These are phyloP conservation scores for Cornus florida DNA, from an alignment of 148 eudicot genomes.

Conservation along the genomic window DNA sequence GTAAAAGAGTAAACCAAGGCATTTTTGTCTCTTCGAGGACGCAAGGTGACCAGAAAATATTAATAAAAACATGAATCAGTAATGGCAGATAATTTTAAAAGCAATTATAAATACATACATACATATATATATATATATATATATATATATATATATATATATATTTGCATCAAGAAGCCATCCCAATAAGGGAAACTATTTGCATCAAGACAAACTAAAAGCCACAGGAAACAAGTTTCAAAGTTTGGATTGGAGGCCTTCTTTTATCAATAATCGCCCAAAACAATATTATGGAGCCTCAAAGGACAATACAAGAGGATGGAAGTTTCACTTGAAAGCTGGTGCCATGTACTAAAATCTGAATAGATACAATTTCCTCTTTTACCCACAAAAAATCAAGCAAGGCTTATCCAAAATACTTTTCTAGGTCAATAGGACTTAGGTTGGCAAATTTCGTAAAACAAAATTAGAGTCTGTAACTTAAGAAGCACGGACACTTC, in stretches of 20 bases:
- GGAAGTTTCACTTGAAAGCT: neutral
- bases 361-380: neutral
- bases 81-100: neutral
- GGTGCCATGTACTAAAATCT: neutral
- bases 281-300: neutral
- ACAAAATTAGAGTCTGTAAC: no score
- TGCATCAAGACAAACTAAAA: neutral
- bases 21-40: slow-evolving; percentile 57
- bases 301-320: neutral
- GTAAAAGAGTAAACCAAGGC: slow-evolving; percentile 85
- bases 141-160: neutral
- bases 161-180: neutral
- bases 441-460: no score
- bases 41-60: slow-evolving; percentile 6
- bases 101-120: neutral
- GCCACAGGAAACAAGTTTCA: slow-evolving; percentile 2
- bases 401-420: neutral
- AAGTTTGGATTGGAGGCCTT: slow-evolving; percentile 3
- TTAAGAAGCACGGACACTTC: no score
- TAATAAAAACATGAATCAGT: neutral
- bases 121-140: no score
- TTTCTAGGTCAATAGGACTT: no score
- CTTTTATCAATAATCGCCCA: neutral
- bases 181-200: neutral
- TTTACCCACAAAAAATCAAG: neutral